Conservation (phyloP, 805 yeast genomes). For the Metschnikowia kunwiensis region DNA sequence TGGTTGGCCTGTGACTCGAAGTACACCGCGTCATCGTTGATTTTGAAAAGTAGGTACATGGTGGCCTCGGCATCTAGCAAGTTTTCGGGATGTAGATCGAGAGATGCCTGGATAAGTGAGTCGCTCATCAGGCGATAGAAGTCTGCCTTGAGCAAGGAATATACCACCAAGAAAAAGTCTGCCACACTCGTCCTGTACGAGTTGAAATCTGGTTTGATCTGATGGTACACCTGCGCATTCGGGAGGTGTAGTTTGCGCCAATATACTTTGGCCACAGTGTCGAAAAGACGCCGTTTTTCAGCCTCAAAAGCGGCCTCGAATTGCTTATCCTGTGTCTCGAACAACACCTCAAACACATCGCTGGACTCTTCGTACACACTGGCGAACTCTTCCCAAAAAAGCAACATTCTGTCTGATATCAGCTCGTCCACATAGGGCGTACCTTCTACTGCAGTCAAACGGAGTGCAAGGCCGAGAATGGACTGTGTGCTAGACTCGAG, state of each 20-base stretch:
- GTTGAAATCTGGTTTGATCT: conserved; percentile 52
- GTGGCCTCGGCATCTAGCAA: conserved; percentile 55
- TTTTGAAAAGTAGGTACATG: conserved; percentile 52
- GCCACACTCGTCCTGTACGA: conserved; percentile 70
- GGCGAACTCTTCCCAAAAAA: conserved; percentile 68
- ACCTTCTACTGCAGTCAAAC: conserved; percentile 55
- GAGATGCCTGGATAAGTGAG: conserved; percentile 27
- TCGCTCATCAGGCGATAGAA: conserved; percentile 45
- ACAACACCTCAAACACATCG: conserved; percentile 18
- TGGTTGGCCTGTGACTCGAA: conserved; percentile 27
- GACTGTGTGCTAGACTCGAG: conserved; percentile 32
- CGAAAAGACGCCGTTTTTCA: conserved; percentile 41
- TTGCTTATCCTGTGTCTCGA: conserved; percentile 18
- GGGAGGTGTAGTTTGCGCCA: conserved; percentile 62
- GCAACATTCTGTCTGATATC: conserved; percentile 48
- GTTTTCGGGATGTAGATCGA: conserved; percentile 6
- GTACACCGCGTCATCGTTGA: conserved; percentile 50
- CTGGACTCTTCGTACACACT: conserved; percentile 41
- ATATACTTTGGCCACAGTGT: conserved; percentile 56
- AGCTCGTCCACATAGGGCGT: conserved; percentile 58
- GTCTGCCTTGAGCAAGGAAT: conserved; percentile 57
- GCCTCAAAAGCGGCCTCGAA: conserved; percentile 20
- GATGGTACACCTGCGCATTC: conserved; percentile 28
- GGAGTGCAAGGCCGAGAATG: conserved; percentile 48
- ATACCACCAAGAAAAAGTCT: conserved; percentile 71